These are phyloP conservation scores for Chaetomium globosum DNA, from an alignment of 2,329 filamentous ascomycete genomes.

Conservation along the genomic window DNA sequence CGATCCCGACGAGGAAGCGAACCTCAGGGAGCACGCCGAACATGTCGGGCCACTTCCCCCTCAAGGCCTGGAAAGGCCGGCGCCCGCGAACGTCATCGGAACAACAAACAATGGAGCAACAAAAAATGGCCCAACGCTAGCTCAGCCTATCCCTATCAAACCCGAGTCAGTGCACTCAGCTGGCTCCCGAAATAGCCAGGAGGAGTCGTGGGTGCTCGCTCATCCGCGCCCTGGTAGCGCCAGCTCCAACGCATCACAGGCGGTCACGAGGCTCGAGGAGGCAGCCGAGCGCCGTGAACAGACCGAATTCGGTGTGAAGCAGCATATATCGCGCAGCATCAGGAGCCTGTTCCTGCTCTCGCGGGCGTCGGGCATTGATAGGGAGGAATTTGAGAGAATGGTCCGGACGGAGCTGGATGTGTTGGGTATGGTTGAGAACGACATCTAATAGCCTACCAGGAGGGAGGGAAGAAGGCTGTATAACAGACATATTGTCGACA, in stretches of 20 bases:
- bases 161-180: constrained; percentile 44
- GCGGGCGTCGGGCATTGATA: constrained; percentile 69
- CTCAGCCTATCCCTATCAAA: constrained; percentile 44
- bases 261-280: constrained; percentile 65
- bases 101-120: constrained; percentile 42
- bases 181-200: constrained; percentile 45
- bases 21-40: constrained; percentile 65
- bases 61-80: constrained; percentile 40
- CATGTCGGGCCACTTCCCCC: constrained; percentile 43
- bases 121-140: constrained; percentile 47
- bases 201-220: constrained; percentile 46
- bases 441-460: constrained; percentile 30
- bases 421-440: constrained; percentile 68
- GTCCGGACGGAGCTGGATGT: constrained; percentile 72
- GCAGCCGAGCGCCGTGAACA: constrained; percentile 60
- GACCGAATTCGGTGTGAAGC: constrained; percentile 72
- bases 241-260: constrained; percentile 57
- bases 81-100: constrained; percentile 30
- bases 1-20: constrained; percentile 71
- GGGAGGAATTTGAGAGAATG: constrained; percentile 73
- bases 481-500: not conserved
- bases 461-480: not conserved
- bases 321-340: constrained; percentile 76
- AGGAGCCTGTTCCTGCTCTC: constrained; percentile 76
- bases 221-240: constrained; percentile 63